Evolutionary conservation across 2,329 filamentous ascomycete species (phyloP).

Genomic region (Rosellinia necatrix): DNA sequence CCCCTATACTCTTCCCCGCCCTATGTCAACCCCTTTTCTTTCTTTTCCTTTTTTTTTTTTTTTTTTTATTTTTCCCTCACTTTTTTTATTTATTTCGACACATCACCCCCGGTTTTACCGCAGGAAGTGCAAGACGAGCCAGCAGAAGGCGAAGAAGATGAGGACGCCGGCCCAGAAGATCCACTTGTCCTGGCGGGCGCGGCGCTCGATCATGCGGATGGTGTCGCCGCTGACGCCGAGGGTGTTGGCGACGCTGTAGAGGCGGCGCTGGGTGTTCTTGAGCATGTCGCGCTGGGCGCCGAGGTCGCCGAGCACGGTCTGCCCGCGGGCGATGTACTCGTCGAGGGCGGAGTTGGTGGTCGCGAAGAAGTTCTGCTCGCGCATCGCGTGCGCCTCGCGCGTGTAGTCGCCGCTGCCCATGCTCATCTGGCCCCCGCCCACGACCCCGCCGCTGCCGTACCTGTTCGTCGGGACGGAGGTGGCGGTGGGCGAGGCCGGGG

Average conservation of each 20-base stretch:
- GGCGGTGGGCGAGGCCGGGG: constrained; percentile 41
- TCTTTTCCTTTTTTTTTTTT: constrained; percentile 12
- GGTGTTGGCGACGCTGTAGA: constrained; percentile 94
- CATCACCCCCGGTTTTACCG: constrained; percentile 52
- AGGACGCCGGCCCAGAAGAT: constrained; percentile 90
- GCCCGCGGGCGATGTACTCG: constrained; percentile 89
- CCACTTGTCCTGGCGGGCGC: constrained; percentile 96
- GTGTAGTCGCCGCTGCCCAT: constrained; percentile 65
- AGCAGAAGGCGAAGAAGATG: constrained; percentile 89
- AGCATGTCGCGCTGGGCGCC: constrained; percentile 91
- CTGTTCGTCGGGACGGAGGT: constrained; percentile 47
- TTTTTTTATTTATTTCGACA: not conserved
- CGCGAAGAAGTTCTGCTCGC: constrained; percentile 86
- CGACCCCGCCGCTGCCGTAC: constrained; percentile 41
- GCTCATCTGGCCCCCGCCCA: constrained; percentile 45
- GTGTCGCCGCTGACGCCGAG: constrained; percentile 93
- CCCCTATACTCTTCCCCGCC: too few relatives aligned
- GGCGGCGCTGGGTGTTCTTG: constrained; percentile 87
- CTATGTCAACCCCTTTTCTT: constrained; percentile 16
- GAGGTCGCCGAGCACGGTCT: constrained; percentile 87
- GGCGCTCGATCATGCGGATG: constrained; percentile 92
- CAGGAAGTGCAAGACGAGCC: constrained; percentile 84
- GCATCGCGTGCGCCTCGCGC: constrained; percentile 80
- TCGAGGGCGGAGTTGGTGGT: constrained; percentile 85
- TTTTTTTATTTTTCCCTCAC: constrained; percentile 16